Evolutionary conservation across 495 filamentous ascomycete genomes (phyloP), one percentile per base, ranked within the genome.

Genomic region (Neurospora intermedia): DNA sequence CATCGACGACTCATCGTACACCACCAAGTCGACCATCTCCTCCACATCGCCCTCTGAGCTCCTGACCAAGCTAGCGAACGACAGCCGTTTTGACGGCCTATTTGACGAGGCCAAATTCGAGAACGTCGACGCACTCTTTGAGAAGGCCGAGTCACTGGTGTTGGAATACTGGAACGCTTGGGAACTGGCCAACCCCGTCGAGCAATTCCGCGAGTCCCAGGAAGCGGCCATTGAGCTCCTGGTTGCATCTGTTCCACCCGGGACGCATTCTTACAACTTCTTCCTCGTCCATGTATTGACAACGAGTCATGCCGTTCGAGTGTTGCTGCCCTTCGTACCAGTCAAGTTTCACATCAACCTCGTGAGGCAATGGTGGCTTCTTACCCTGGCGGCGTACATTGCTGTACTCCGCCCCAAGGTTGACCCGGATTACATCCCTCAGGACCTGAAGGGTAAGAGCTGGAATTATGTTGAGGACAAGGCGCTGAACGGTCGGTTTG

Each of bases 151-250:
- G 27, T 7, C 54, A 66, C 84, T 87, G 0, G 81, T 96, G 5
- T 81, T 97, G 43, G 89, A 94, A 69, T 92, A 97, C 83, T 98
- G 93, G 93, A 95, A 96, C 75, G 89, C 92, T 16, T 95, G 93
- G 92, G 85, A 85, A 23, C 84, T 94, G 54, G 73, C 72, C 18
- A 83, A 92, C 70, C 89, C 91, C 0, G 82, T 83, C 42, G 85
- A 88, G 70, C 90, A 92, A 76, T 96, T 98, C 81, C 85, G 89
- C 70, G 87, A 93, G 48, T 93, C 89, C 6, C 93, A 97, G 77
- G 86, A 91, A 76, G 88, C 91, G 3, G 93, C 93, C 3, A 88
- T 89, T 0, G 89, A 90, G 0, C 77, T 98, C 3, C 82, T 98
- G 0, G 86, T 92, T 4, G 85, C 83, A 6, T 91, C 90, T 3